Evolutionary conservation across 1,284 basidiomycete genomes (phyloP), one percentile per base, ranked within the genome.

Genomic region (Moesziomyces parantarcticus): DNA sequence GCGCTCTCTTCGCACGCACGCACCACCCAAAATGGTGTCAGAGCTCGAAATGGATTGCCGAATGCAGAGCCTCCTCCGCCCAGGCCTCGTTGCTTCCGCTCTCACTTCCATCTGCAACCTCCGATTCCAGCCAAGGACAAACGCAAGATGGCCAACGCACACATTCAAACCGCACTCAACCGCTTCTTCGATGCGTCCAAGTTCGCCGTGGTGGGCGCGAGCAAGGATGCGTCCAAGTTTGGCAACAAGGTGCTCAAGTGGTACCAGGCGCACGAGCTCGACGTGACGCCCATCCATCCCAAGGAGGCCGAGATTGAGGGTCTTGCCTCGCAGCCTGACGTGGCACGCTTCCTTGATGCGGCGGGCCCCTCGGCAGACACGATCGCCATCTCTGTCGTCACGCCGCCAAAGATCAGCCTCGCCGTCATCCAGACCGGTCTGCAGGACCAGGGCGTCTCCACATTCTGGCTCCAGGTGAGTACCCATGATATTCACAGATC

Each of bases 241-340:
- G 80, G 80, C 1, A 81, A 83, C 68, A 78, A 78, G 62, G 78
- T 80, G 11, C 50, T 83, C 9, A 77, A 76, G 29, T 83, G 80
- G 81, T 82, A 83, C 46, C 69, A 78, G 29, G 51, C 67, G 9
- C 55, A 74, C 40, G 45, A 66, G 18, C 50, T 82, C 45, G 58
- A 75, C 5, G 69, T 72, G 3, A 79, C 78, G 3, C 79, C 81
- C 8, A 76, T 83, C 29, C 74, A 82, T 44, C 78, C 81, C 9
- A 77, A 76, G 34, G 72, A 77, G 47, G 22, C 61, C 21, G 59
- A 58, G 39, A 75, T 82, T 46, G 81, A 81, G 39, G 58, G 55
- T 8, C 29, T 72, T 5, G 26, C 51, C 3, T 70, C 73, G 2
- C 47, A 70, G 23, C 41, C 64, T 1, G 62, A 66, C n/a, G 48